These are phyloP conservation scores for Silene latifolia DNA, from an alignment of 148 eudicot species.

Conservation along the genomic window DNA sequence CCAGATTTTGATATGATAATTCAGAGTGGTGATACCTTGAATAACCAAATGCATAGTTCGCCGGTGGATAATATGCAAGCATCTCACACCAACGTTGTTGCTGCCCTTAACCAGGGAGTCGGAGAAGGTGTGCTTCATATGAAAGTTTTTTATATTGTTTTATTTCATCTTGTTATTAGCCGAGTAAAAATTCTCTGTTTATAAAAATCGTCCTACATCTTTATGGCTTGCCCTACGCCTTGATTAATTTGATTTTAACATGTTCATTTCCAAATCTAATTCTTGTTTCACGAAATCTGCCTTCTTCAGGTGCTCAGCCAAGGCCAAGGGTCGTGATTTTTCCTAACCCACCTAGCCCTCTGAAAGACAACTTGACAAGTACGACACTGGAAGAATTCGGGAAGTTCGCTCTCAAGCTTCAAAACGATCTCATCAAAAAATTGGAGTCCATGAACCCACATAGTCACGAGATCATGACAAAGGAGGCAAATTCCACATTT, in stretches of 20 bases:
- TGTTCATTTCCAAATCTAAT: slow-evolving; percentile 6
- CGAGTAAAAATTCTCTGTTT: neutral
- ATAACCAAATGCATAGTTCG: slow-evolving; percentile 1
- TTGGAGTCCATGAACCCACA: slow-evolving; percentile 15
- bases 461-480: slow-evolving; percentile 18
- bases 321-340: neutral
- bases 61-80: slow-evolving; percentile 6
- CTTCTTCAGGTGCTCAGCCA: slow-evolving; percentile 1
- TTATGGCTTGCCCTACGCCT: neutral
- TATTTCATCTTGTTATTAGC: neutral
- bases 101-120: slow-evolving; percentile 3
- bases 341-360: neutral
- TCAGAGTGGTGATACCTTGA: neutral
- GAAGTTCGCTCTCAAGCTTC: slow-evolving; percentile 11
- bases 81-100: neutral
- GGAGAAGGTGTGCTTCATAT: slow-evolving; percentile 1
- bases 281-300: neutral
- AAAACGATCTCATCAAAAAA: slow-evolving; percentile 14
- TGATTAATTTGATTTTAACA: neutral
- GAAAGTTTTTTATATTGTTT: neutral
- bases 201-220: neutral
- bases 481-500: slow-evolving; percentile 22
- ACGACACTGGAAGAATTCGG: slow-evolving; percentile 12
- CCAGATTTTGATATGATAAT: neutral
- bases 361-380: slow-evolving; percentile 1